Percentiles rank a stretch among this genome's conserved stretches.
Evolutionary conservation across 2,329 filamentous ascomycete species (phyloP).

Genomic region (Talaromyces sp.): DNA sequence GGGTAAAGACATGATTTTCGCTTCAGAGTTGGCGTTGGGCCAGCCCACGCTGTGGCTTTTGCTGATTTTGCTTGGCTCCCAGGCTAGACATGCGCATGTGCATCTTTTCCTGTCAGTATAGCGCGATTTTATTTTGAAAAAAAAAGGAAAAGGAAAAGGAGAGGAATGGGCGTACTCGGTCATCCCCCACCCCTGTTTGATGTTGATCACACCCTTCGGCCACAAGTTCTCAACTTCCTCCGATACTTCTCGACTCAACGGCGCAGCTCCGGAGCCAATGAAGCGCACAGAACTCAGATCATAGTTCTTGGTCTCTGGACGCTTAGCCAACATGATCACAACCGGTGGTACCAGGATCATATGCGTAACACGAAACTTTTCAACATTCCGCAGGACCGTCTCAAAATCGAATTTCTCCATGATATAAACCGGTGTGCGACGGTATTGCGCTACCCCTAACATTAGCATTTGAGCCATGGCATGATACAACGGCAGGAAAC

Average conservation of each 20-base stretch:
- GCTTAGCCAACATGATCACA: conserved; percentile 67
- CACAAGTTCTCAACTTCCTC: conserved; percentile 59
- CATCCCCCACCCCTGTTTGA: conserved; percentile 75
- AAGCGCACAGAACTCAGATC: conserved; percentile 64
- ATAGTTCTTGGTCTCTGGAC: conserved; percentile 60
- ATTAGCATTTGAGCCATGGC: conserved; percentile 62
- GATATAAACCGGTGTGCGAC: conserved; percentile 66
- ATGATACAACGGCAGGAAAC: conserved; percentile 75
- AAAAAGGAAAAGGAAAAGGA: too few species aligned
- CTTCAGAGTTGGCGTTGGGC: conserved; percentile 66
- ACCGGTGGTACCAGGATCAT: conserved; percentile 71
- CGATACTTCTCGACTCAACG: conserved; percentile 51
- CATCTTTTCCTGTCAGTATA: conserved; percentile 72
- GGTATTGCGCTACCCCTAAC: conserved; percentile 60
- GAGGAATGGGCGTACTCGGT: conserved; percentile 12
- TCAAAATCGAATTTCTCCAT: conserved; percentile 75
- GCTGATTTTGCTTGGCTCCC: conserved; percentile 53
- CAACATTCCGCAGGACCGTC: conserved; percentile 64
- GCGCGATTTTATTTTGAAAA: too few species aligned
- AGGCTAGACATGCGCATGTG: conserved; percentile 67
- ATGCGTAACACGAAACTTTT: conserved; percentile 65
- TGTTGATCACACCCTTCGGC: conserved; percentile 47
- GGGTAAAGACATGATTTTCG: conserved; percentile 57
- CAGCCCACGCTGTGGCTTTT: conserved; percentile 52
- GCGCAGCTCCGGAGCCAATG: conserved; percentile 66